Percentiles rank a stretch among this genome's conserved stretches.
phyloP scores from a whole-genome alignment of 78 protist species.

The slime mould (Dictyostelium discoideum) region DNA sequence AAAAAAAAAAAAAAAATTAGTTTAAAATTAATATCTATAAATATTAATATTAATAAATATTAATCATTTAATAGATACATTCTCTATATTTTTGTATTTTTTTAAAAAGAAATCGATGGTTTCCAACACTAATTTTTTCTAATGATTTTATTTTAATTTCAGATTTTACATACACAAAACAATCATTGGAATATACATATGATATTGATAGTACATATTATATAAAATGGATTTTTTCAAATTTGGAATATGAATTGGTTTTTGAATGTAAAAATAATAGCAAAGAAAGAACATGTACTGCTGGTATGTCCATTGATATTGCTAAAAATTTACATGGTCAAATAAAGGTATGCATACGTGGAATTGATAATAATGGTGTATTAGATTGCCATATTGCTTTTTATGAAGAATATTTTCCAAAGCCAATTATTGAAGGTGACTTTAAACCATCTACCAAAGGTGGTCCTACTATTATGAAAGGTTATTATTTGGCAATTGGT shows the following conservation, averaged over 20 bases:
- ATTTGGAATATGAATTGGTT: neutral
- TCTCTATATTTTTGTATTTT: no score
- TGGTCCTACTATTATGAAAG: neutral
- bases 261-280: neutral
- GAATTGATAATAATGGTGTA: neutral
- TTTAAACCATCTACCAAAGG: neutral
- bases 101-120: no score
- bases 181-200: neutral
- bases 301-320: neutral
- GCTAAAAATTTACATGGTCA: neutral
- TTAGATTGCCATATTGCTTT: neutral
- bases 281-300: neutral
- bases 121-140: neutral
- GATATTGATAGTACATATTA: neutral
- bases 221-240: neutral
- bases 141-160: no score
- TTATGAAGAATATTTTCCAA: neutral
- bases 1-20: no score
- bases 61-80: no score
- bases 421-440: neutral
- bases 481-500: neutral
- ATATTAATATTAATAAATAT: no score
- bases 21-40: no score
- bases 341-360: neutral
- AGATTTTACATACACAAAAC: neutral